Evolutionary conservation across 495 filamentous ascomycete species (phyloP), one percentile per base, ranked within the genome.

Genomic region (Podospora pseudocomata): DNA sequence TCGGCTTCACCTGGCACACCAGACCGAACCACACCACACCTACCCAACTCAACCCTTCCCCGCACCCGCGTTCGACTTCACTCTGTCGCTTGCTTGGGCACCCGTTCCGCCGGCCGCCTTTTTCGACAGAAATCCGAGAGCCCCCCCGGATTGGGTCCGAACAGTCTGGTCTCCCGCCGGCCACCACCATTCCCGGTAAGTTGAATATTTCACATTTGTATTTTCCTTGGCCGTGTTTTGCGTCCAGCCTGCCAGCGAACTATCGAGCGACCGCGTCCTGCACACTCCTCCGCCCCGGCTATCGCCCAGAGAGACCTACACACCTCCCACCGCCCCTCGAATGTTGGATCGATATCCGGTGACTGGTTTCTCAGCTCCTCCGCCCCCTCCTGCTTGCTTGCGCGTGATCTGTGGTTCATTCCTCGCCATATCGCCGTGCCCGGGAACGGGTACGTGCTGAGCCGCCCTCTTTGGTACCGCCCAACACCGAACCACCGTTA

Each of bases 351-450:
- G 67, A 67, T 69, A 66, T 70, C 73, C 59, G 66, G 71, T 74
- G 73, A 73, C 69, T 68, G 60, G 56, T 63, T 60, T 30, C 66
- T 67, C 63, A 55, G 67, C 26, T 26, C 15, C 59, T 27, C 30
- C 62, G 30, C 30, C 4, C 65, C 62, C 65, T 63, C 57, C 63
- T 27, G 56, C 28, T 32, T 34, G 64, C 54, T 28, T 65, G 56
- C 71, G 73, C 73, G 68, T 72, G 68, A 71, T 70, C 68, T 57
- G 54, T 54, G 65, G 70, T 65, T 67, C 72, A 70, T 72, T 70
- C 70, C 70, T 74, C 55, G 64, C 64, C 66, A 32, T 32, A 32
- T 63, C 30, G 61, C 61, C 32, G 7, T 67, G 63, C 60, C 55
- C 61, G 11, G 59, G 63, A 49, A 49, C 39, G 39, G 39, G 39